These are phyloP conservation scores for Scleroderma citrinum DNA, from an alignment of 768 basidiomycete species.

Conservation along the genomic window DNA sequence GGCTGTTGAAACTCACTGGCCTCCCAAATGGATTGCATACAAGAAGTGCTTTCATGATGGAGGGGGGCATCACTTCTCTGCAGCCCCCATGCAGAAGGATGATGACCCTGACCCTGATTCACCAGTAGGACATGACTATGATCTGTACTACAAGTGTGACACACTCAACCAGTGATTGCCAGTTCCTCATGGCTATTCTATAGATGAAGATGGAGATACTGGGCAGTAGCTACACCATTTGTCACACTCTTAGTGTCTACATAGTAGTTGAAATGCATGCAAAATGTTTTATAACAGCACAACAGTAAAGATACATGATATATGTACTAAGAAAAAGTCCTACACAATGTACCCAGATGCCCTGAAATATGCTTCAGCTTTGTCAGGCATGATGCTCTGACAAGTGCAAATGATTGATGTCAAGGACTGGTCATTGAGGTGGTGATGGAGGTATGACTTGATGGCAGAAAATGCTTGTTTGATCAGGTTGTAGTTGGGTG, in stretches of 20 bases:
- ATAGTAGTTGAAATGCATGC: no score
- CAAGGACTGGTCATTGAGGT: conserved; percentile 1
- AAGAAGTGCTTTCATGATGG: neutral
- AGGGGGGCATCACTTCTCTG: neutral
- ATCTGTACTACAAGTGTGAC: neutral
- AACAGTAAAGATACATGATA: no score
- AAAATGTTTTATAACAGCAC: no score
- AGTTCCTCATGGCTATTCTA: neutral
- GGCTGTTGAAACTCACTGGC: neutral
- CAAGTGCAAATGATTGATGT: conserved; percentile 13
- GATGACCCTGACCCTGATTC: neutral
- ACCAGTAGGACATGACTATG: neutral
- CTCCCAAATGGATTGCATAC: neutral
- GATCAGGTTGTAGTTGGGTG: conserved; percentile 27
- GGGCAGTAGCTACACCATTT: neutral
- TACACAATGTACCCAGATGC: conserved; percentile 2
- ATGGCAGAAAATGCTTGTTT: conserved; percentile 23
- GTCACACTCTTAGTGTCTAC: no score
- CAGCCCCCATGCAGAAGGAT: neutral
- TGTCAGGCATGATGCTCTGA: neutral
- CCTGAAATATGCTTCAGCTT: conserved; percentile 3
- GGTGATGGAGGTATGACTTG: conserved; percentile 14
- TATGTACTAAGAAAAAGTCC: no score
- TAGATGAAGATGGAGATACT: neutral
- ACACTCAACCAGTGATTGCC: neutral